Evolutionary conservation across 1,284 basidiomycete genomes (phyloP), one percentile per base, ranked within the genome.

Genomic region (Cerrena zonata): DNA sequence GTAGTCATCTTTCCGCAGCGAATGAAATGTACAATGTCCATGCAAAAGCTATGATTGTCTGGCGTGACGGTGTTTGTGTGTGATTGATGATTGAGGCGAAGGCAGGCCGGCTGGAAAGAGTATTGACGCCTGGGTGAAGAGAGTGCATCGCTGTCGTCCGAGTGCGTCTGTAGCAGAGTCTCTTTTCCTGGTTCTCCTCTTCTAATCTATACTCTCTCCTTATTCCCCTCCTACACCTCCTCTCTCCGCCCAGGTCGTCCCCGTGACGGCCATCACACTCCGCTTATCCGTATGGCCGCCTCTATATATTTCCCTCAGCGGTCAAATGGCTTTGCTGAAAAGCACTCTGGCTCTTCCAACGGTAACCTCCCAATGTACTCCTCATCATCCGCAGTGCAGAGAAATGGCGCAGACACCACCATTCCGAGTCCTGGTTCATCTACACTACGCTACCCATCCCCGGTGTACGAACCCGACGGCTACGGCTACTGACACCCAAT

Each of bases 401-500:
- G 68, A 89, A 89, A 67, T 75, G 79, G 65, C 73, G 76, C 52
- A 72, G 69, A 61, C 75, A 77, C 45, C 64, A 71, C 41, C 72
- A 70, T 23, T 66, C 73, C 44, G 62, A 68, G 36, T 71, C 77
- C 15, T 86, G 84, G 83, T 74, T 80, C 43, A 68, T 83, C 39
- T 71, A 75, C n/a, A 60, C 85, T 39, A 76, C 76, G 37, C 56
- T 88, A 19, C 75, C 79, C 47, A 73, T 88, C 45, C 85, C 84
- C 13, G 78, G 80, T 52, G 66, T 80, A 4, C 53, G 58, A 62
- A 82, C 81, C 70, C 77, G 77, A 53, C 70, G 73, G 38, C 58
- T 84, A 13, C 75, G 75, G 24, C 53, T 86, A 44, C 70, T 72
- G 54, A 62, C 89, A 43, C 83, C 82, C 51, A 89, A 91, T 60